phyloP scores from a whole-genome alignment of 176 grass and related monocot genomes.

The Avena eriantha region DNA sequence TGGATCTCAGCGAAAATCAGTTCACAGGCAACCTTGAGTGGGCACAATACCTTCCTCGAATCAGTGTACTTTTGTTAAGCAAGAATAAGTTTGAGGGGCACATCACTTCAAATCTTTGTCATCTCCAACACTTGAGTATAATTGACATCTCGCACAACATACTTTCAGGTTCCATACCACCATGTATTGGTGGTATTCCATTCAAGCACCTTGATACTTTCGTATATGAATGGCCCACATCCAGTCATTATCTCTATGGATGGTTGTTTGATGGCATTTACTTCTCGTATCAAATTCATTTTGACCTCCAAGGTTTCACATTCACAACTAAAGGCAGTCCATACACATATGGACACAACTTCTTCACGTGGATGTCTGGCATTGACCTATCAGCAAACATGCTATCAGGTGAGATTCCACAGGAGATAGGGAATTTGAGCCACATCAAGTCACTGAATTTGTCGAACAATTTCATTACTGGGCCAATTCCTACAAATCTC shows the following conservation, averaged over 20 bases:
- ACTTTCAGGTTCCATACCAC: conserved; percentile 33
- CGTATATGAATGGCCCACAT: neutral
- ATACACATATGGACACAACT: neutral
- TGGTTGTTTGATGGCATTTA: neutral
- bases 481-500: neutral
- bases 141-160: conserved; percentile 43
- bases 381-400: neutral
- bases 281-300: neutral
- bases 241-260: accelerated
- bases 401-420: neutral
- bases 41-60: neutral
- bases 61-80: conserved; percentile 8
- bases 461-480: neutral
- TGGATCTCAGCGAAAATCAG: neutral
- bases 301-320: neutral
- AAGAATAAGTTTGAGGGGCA: conserved; percentile 38
- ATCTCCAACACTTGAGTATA: conserved; percentile 23
- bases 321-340: conserved; percentile 29
- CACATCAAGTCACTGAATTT: conserved; percentile 23
- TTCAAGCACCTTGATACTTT: neutral
- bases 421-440: neutral
- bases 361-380: neutral
- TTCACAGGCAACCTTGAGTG: neutral
- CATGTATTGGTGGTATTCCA: conserved; percentile 38
- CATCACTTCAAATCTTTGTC: conserved; percentile 21